Percentiles rank a stretch among this genome's conserved stretches.
These are phyloP conservation scores for Penicillium nordicum DNA, from an alignment of 2,329 filamentous ascomycete species.

Conservation along the genomic window DNA sequence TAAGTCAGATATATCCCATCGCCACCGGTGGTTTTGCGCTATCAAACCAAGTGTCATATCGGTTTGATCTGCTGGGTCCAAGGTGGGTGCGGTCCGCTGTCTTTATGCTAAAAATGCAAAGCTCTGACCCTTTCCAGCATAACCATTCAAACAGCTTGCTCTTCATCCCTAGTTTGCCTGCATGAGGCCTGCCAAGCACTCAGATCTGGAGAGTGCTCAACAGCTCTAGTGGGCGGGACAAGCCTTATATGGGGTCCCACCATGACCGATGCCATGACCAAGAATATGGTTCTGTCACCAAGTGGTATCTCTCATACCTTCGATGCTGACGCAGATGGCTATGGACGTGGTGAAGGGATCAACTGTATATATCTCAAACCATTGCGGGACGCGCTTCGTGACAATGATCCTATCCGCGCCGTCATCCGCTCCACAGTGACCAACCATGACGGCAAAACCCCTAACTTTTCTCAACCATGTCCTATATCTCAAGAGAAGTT, in stretches of 20 bases:
- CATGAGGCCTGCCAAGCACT: conserved; percentile 28
- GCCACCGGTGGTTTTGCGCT: conserved; percentile 19
- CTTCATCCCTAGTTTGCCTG: conserved; percentile 38
- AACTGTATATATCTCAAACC: conserved; percentile 48
- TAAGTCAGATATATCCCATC: conserved; percentile 15
- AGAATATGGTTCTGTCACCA: conserved; percentile 36
- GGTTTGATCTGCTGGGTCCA: conserved; percentile 23
- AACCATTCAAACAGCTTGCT: conserved; percentile 42
- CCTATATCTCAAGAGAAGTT: conserved; percentile 11
- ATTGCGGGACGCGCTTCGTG: conserved; percentile 45
- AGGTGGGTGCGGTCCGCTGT: conserved; percentile 12
- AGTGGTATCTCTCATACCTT: conserved; percentile 49
- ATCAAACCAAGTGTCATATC: conserved; percentile 26
- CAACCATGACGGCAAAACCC: conserved; percentile 30
- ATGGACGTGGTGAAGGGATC: conserved; percentile 51
- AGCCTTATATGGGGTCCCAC: conserved; percentile 33
- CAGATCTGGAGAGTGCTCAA: conserved; percentile 19
- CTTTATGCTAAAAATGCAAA: neutral
- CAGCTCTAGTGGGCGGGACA: conserved; percentile 36
- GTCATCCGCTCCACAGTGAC: conserved; percentile 32
- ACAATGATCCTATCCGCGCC: conserved; percentile 37
- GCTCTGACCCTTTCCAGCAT: conserved; percentile 18
- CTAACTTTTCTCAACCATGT: conserved; percentile 17
- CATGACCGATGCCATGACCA: conserved; percentile 18
- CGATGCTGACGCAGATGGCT: conserved; percentile 49